Percentiles rank a stretch among this genome's conserved stretches.
phyloP scores from a whole-genome alignment of 176 grass and related monocot species.

The Pontederia paniculata region DNA sequence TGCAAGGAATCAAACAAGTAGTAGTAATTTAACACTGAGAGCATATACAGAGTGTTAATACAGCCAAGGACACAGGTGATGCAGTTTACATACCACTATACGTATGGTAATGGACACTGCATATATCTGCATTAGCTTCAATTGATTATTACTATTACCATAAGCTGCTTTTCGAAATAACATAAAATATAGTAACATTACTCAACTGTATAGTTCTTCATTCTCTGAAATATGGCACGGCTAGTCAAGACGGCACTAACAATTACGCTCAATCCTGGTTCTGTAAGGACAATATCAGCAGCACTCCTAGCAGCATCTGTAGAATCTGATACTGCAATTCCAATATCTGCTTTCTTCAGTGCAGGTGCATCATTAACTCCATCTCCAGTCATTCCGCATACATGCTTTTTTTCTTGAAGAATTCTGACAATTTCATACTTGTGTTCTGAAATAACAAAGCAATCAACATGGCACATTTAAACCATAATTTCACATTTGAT shows the following conservation, averaged over 20 bases:
- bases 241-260: conserved; percentile 64
- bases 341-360: conserved; percentile 69
- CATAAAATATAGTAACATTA: not conserved
- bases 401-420: conserved; percentile 43
- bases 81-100: conserved; percentile 50
- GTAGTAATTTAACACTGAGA: not conserved
- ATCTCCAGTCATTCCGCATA: conserved; percentile 73
- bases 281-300: conserved; percentile 81
- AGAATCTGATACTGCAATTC: conserved; percentile 69
- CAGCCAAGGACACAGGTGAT: not conserved
- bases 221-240: conserved; percentile 74
- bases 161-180: not conserved
- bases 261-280: conserved; percentile 72
- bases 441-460: conserved; percentile 33
- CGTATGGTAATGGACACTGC: conserved; percentile 87
- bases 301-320: conserved; percentile 72
- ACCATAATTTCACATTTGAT: not conserved
- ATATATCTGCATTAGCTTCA: conserved; percentile 58
- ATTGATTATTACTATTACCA: not conserved
- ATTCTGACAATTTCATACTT: conserved; percentile 87
- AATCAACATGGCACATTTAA: not conserved
- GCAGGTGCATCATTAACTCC: conserved; percentile 71
- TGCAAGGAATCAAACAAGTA: conserved; percentile 16
- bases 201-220: conserved; percentile 84
- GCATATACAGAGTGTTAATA: not conserved